Percentiles rank a stretch among this genome's conserved stretches.
Conservation (phyloP, 2,329 filamentous ascomycete genomes). For the Trichoderma sp. region DNA sequence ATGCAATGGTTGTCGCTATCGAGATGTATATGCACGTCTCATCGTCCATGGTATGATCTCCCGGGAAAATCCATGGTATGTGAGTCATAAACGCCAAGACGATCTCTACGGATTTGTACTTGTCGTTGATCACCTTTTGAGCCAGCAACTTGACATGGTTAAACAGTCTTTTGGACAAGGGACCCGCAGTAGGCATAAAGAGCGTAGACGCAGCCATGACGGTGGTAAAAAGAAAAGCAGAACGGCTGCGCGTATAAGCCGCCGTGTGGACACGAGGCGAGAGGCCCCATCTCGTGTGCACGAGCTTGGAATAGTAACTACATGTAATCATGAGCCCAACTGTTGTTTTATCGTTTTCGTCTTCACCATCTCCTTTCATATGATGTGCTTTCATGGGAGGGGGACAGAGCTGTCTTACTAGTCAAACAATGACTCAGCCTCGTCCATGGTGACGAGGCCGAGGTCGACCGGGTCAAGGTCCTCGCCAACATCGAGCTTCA, state of each 20-base stretch:
- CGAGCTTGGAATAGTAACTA: constrained; percentile 69
- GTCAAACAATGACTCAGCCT: constrained; percentile 48
- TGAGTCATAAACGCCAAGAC: constrained; percentile 75
- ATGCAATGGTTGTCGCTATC: constrained; percentile 67
- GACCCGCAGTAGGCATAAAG: constrained; percentile 64
- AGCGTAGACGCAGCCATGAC: constrained; percentile 68
- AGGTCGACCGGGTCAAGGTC: constrained; percentile 70
- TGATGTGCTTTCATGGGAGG: background rate
- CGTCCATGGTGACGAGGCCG: constrained; percentile 65
- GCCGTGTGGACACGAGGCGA: constrained; percentile 67
- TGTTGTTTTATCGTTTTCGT: background rate
- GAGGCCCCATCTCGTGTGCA: constrained; percentile 74
- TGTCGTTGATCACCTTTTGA: constrained; percentile 60
- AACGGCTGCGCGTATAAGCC: constrained; percentile 65
- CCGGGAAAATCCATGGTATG: constrained; percentile 73
- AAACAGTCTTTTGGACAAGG: constrained; percentile 65
- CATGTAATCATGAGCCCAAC: constrained; percentile 2
- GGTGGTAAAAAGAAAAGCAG: constrained; percentile 71
- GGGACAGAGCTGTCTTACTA: constrained; percentile 1
- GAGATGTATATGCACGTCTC: constrained; percentile 72
- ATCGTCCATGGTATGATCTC: constrained; percentile 68
- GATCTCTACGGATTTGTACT: constrained; percentile 71
- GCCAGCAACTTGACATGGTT: constrained; percentile 65
- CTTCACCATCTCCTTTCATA: background rate
- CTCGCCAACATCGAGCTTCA: constrained; percentile 62